Conservation (phyloP, 1,139 yeast species). For the Yamadazyma dushanensis region DNA sequence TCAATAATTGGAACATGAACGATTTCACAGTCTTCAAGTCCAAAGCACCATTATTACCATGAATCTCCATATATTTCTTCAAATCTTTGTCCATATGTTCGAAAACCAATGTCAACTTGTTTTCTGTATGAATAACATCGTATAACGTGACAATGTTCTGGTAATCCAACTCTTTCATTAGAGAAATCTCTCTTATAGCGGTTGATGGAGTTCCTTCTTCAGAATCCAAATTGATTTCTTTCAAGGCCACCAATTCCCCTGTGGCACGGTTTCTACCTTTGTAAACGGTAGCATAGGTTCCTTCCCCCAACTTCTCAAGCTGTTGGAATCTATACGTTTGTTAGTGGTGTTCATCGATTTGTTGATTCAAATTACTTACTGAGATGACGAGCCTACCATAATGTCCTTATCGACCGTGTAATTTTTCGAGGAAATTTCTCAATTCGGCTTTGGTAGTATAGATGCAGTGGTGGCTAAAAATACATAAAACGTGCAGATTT, state of each 20-base stretch:
- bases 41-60: conserved; percentile 80
- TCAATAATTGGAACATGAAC: conserved; percentile 88
- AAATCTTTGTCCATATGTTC: conserved; percentile 93
- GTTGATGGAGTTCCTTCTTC: conserved; percentile 99
- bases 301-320: conserved; percentile 93
- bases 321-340: conserved; percentile 36
- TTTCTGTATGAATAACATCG: conserved; percentile 96
- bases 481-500: no score
- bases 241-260: conserved; percentile 90
- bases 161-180: conserved; percentile 94
- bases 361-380: conserved; percentile 22
- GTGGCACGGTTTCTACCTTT: conserved; percentile 91
- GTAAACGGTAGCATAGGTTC: conserved; percentile 97
- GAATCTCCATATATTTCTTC: conserved; percentile 89
- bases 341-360: conserved; percentile 6
- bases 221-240: conserved; percentile 90
- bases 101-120: conserved; percentile 88
- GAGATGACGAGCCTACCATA: conserved; percentile 31
- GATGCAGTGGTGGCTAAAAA: no score
- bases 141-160: conserved; percentile 90
- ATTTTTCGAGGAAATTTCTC: background rate
- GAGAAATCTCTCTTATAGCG: conserved; percentile 92
- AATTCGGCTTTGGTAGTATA: no score
- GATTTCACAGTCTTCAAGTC: conserved; percentile 80
- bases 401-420: conserved; percentile 1